Evolutionary conservation across 2,329 filamentous ascomycete species (phyloP).

Genomic region (Colletotrichum sp.): DNA sequence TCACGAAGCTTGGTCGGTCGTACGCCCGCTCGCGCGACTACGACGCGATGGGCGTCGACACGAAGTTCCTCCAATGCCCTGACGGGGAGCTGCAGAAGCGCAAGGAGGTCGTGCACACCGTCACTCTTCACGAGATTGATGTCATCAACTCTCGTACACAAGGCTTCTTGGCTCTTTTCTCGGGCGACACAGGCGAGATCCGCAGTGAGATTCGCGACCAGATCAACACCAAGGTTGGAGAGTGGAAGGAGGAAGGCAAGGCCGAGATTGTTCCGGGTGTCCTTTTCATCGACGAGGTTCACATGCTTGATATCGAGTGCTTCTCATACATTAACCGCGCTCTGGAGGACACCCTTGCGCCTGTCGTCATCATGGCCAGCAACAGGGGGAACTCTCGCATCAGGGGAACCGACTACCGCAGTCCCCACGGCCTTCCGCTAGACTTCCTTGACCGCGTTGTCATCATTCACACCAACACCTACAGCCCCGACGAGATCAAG

Average conservation of each 20-base stretch:
- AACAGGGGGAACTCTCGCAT: conserved; percentile 93
- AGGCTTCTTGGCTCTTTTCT: conserved; percentile 96
- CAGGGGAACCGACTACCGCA: conserved; percentile 90
- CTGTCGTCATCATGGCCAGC: conserved; percentile 99
- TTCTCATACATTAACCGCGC: conserved; percentile 99
- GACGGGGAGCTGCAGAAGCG: conserved; percentile 97
- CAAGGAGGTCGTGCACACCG: conserved; percentile 96
- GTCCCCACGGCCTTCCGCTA: conserved; percentile 90
- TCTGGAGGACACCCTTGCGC: conserved; percentile 90
- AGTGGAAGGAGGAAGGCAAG: conserved; percentile 99
- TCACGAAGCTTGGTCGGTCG: conserved; percentile 93
- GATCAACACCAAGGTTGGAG: conserved; percentile 98
- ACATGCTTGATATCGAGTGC: conserved; percentile 99
- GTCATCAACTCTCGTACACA: conserved; percentile 99
- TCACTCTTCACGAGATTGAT: conserved; percentile 96
- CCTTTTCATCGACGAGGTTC: conserved; percentile 97
- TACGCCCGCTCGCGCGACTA: conserved; percentile 96
- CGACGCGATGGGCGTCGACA: conserved; percentile 98
- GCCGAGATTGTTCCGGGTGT: conserved; percentile 97
- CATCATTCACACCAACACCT: conserved; percentile 92
- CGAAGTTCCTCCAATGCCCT: conserved; percentile 96
- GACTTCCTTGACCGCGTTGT: conserved; percentile 96
- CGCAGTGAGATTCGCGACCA: conserved; percentile 96
- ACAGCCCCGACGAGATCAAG: conserved; percentile 82
- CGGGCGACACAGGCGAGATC: conserved; percentile 97